A percentile compares a stretch with the other conserved stretches of the same genome.
These are phyloP conservation scores for Chalara sp. DNA, from an alignment of 2,329 filamentous ascomycete genomes.

Conservation along the genomic window DNA sequence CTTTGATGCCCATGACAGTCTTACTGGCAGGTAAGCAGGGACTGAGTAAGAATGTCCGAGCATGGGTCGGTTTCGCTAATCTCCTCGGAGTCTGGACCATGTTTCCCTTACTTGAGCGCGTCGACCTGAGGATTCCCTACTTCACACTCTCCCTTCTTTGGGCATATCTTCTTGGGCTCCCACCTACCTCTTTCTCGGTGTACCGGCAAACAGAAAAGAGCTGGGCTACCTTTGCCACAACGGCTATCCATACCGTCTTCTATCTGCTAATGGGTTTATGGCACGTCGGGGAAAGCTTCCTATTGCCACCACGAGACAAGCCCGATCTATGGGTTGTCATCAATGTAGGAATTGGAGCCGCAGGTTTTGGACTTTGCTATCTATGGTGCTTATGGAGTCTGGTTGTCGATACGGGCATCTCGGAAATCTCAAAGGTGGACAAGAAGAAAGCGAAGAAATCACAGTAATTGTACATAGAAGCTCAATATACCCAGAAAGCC, in stretches of 20 bases:
- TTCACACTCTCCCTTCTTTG: slow-evolving; percentile 78
- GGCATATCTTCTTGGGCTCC: slow-evolving; percentile 84
- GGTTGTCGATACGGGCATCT: slow-evolving; percentile 43
- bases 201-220: slow-evolving; percentile 51
- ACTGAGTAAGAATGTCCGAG: slow-evolving; percentile 65
- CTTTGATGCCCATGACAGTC: slow-evolving; percentile 87
- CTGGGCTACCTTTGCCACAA: slow-evolving; percentile 50
- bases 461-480: slow-evolving; percentile 18
- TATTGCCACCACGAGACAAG: slow-evolving; percentile 64
- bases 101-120: slow-evolving; percentile 82
- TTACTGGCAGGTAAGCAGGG: slow-evolving; percentile 74
- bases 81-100: slow-evolving; percentile 86
- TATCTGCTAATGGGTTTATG: slow-evolving; percentile 74
- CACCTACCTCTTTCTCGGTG: slow-evolving; percentile 64
- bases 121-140: slow-evolving; percentile 80
- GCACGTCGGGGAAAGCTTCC: slow-evolving; percentile 69
- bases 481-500: slow-evolving; percentile 18
- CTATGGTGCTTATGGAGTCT: slow-evolving; percentile 78
- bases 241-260: slow-evolving; percentile 65
- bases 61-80: slow-evolving; percentile 97
- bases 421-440: slow-evolving; percentile 12
- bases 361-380: slow-evolving; percentile 82
- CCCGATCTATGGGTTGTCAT: slow-evolving; percentile 92
- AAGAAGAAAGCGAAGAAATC: slow-evolving; percentile 20
- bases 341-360: slow-evolving; percentile 81